Evolutionary conservation across 1,139 yeast species (phyloP).

Genomic region (Hyphopichia khmerensis): DNA sequence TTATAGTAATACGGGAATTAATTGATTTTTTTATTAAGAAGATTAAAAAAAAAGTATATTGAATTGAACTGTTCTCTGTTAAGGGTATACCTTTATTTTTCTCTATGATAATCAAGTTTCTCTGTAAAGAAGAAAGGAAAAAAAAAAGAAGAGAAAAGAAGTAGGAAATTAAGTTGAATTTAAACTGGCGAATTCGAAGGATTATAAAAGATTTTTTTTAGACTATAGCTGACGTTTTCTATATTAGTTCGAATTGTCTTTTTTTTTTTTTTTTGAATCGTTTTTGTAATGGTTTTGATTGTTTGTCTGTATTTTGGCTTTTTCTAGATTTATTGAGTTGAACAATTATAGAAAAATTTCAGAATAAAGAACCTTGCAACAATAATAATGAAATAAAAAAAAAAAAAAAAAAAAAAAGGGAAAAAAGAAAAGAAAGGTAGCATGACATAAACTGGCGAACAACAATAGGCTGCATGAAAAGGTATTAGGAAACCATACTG

Average conservation of each 20-base stretch:
- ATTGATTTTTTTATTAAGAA: no score
- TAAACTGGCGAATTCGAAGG: background rate
- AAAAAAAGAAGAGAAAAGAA: background rate
- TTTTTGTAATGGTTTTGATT: background rate
- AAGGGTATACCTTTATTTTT: background rate
- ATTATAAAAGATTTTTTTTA: background rate
- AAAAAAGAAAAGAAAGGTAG: no score
- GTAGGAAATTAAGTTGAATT: background rate
- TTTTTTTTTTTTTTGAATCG: background rate
- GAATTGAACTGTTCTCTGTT: conserved; percentile 1
- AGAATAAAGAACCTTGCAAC: background rate
- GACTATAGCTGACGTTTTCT: no score
- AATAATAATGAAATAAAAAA: background rate
- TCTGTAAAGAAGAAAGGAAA: background rate
- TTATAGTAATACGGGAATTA: no score
- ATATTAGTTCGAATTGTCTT: no score
- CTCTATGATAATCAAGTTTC: background rate
- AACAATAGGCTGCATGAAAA: no score
- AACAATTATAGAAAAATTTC: background rate
- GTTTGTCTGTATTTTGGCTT: background rate
- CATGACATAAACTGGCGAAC: no score
- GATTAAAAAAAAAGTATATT: no score
- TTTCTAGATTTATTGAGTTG: background rate
- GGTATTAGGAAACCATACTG: no score
- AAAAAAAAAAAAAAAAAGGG: background rate